Percentiles rank a stretch among this genome's conserved stretches.
Conservation (phyloP, 345 rosid genomes). For the Eucalyptus victrix region DNA sequence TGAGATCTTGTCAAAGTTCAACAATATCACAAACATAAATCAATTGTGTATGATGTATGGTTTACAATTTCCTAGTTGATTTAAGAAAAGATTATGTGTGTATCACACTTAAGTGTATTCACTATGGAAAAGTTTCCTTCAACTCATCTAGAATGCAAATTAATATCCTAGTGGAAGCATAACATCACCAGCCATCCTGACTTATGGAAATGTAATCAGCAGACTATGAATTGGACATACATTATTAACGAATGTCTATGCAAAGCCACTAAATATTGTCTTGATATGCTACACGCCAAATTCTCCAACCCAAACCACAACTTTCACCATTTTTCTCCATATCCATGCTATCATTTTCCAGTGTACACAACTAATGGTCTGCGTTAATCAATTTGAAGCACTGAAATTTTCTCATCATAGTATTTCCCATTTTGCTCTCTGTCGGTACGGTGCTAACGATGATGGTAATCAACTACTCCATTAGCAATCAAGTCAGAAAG, state of each 20-base stretch:
- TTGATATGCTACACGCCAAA: neutral
- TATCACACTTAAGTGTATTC: neutral
- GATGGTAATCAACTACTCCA: neutral
- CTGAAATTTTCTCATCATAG: neutral
- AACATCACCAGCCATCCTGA: neutral
- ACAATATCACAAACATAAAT: neutral
- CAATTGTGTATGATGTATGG: neutral
- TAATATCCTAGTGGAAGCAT: neutral
- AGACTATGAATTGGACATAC: neutral
- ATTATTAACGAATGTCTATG: neutral
- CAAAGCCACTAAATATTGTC: neutral
- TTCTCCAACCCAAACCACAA: neutral
- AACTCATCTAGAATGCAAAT: neutral
- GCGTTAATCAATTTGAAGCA: neutral
- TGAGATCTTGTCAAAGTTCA: neutral
- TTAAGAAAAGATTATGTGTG: neutral
- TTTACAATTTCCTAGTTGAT: neutral
- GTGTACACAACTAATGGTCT: neutral
- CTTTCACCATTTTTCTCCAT: neutral
- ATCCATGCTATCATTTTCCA: neutral
- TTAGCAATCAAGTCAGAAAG: neutral
- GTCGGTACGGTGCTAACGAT: neutral
- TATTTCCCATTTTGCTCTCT: neutral
- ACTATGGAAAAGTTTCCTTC: neutral
- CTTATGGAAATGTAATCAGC: neutral